These are phyloP conservation scores for Vigna trinervia DNA, from an alignment of 306 rosid genomes.

Conservation along the genomic window DNA sequence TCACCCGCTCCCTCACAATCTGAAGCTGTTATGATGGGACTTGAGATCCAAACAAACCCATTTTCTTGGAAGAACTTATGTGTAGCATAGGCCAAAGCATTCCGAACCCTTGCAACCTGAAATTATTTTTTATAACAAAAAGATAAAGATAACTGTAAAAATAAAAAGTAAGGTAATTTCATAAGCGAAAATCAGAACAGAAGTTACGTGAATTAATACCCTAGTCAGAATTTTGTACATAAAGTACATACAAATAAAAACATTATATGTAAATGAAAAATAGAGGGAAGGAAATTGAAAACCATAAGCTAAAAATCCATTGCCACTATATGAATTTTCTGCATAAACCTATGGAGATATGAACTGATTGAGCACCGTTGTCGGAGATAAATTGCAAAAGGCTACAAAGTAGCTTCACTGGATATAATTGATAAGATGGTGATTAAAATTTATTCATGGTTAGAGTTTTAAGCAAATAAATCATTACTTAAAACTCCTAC, in stretches of 20 bases:
- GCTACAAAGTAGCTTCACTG: conserved; percentile 16
- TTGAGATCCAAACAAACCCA: conserved; percentile 89
- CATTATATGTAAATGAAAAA: conserved; percentile 11
- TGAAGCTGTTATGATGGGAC: conserved; percentile 95
- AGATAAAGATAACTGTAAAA: not conserved
- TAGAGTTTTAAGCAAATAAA: conserved; percentile 7
- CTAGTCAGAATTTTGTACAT: conserved; percentile 14
- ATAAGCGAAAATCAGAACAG: conserved; percentile 18
- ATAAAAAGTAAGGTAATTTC: not conserved
- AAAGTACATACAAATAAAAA: conserved; percentile 29
- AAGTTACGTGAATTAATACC: not conserved
- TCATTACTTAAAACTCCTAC: conserved; percentile 15
- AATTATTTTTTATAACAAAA: conserved; percentile 37
- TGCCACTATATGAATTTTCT: not conserved
- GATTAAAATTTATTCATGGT: not conserved
- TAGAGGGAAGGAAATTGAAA: conserved; percentile 3
- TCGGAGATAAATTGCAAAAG: conserved; percentile 26
- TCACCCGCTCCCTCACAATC: conserved; percentile 99
- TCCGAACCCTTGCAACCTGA: conserved; percentile 97
- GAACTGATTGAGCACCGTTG: conserved; percentile 7
- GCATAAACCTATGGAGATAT: conserved; percentile 10
- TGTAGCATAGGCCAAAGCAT: conserved; percentile 84
- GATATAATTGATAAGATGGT: conserved; percentile 13
- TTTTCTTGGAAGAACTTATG: conserved; percentile 97
- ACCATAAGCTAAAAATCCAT: conserved; percentile 15